A percentile compares a stretch with the other conserved stretches of the same genome.
Conservation (phyloP, 257 asterid species). For the Solanum chiquidenum region DNA sequence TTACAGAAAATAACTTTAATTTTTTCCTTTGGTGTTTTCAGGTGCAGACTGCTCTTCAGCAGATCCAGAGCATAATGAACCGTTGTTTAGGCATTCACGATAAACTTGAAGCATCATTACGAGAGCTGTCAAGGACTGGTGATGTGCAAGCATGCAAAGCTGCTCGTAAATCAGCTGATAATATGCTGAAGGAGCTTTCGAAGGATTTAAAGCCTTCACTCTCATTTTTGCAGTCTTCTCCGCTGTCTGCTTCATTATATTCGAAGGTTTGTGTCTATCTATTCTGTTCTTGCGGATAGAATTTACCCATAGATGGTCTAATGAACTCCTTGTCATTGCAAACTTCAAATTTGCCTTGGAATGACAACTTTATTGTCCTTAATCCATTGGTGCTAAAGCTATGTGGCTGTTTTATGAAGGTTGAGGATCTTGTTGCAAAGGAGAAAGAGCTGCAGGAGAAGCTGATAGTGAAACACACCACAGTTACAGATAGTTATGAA, state of each 20-base stretch:
- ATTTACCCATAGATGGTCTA: background rate
- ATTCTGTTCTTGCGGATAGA: background rate
- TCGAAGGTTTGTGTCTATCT: conserved; percentile 52
- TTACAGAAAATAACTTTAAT: background rate
- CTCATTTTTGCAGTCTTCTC: conserved; percentile 65
- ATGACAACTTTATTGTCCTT: background rate
- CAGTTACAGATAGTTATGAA: conserved; percentile 69
- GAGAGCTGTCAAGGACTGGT: conserved; percentile 91
- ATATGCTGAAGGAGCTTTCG: conserved; percentile 57
- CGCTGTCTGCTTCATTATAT: conserved; percentile 53
- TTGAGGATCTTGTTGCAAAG: conserved; percentile 73
- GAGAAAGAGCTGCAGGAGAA: conserved; percentile 90
- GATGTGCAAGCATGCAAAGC: conserved; percentile 87
- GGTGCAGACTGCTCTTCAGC: conserved; percentile 78
- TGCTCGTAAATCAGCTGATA: conserved; percentile 80
- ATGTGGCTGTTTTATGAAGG: conserved; percentile 21
- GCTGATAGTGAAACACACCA: conserved; percentile 75
- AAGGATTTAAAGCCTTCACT: conserved; percentile 67
- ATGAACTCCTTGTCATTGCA: background rate
- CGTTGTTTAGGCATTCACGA: conserved; percentile 53
- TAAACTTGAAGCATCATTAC: conserved; percentile 77
- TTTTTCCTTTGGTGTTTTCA: conserved; percentile 7
- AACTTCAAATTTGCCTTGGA: background rate
- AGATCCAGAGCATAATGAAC: conserved; percentile 50
- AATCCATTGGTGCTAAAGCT: background rate